phyloP scores from a whole-genome alignment of 495 filamentous ascomycete species.

The Penicillium atrosanguineum region DNA sequence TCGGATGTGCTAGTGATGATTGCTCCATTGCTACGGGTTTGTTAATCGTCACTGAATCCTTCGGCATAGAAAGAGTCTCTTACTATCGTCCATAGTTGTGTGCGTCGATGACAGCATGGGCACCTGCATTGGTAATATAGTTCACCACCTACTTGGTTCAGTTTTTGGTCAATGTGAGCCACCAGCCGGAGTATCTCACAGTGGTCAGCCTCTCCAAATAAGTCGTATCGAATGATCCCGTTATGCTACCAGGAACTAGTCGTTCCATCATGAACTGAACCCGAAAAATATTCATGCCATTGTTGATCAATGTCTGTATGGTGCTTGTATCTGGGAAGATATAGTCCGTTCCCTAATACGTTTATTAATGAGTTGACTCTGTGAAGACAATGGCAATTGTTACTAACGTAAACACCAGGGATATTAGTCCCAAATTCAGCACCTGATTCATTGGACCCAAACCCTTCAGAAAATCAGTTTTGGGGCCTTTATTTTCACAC shows the following conservation, averaged over 20 bases:
- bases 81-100: constrained; percentile 65
- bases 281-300: constrained; percentile 69
- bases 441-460: constrained; percentile 27
- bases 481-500: not conserved
- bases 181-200: constrained; percentile 25
- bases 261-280: constrained; percentile 70
- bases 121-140: constrained; percentile 60
- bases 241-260: constrained; percentile 50
- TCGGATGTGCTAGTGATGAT: constrained; percentile 61
- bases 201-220: constrained; percentile 41
- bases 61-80: constrained; percentile 1
- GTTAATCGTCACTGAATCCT: not conserved
- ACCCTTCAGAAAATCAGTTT: constrained; percentile 17
- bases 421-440: constrained; percentile 26
- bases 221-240: constrained; percentile 33
- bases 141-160: constrained; percentile 47
- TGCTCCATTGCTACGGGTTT: constrained; percentile 51
- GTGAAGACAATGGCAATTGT: not conserved
- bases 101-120: constrained; percentile 63
- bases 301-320: constrained; percentile 54
- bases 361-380: constrained; percentile 22
- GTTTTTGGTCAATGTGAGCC: not conserved
- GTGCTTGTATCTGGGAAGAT: constrained; percentile 54
- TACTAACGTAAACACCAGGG: constrained; percentile 24
- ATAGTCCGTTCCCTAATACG: constrained; percentile 49